Base-by-base conservation (phyloP, 495 filamentous ascomycete species). In the Podospora pseudoanserina region DNA sequence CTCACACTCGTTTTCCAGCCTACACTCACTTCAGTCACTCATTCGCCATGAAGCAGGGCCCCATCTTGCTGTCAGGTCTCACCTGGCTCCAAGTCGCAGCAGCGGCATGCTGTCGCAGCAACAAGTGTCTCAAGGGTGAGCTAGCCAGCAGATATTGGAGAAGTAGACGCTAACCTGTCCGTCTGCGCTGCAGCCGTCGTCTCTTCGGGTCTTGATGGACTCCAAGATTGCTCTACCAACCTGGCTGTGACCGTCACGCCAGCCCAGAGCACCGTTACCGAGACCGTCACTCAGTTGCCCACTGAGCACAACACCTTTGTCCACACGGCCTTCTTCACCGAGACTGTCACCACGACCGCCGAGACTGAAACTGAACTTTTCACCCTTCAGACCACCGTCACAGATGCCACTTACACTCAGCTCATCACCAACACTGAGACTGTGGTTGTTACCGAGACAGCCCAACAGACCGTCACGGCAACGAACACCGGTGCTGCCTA, bases 51-150 rank as follows among this genome's bases (percentile, higher is more conserved):
- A 71, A 68, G 67, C 69, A 68, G 16, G 59, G 6, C 2, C 23
- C 68, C 7, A 23, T 65, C 9, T 19, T 67, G 44, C 20, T 62
- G 34, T 67, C 64, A 30, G 70, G 59, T 26, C 64, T 72, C 44
- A 64, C 67, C 30, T 64, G 64, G 60, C 44, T 67, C 23, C 60
- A 63, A 23, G 59, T 72, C 20, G 64, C 67, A 9, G 59, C 70
- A n/a, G 70, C 67, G 11, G 67, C 63, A 3, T 71, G 70, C 60
- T 72, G 70, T 26, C 58, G 64, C 6, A 72, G 56, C 64, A 72
- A 72, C 64, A 60, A 66, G 23, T 72, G 70, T 55, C 65, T 72
- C 30, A 58, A 68, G 27, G 69, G 58, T 71, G 59, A 19, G 65
- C n/a, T 32, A 32, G 7, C 30, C 30, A 32, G 30, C 6, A 60